phyloP scores from a whole-genome alignment of 2,329 filamentous ascomycete species.

The Volutella citrinella region DNA sequence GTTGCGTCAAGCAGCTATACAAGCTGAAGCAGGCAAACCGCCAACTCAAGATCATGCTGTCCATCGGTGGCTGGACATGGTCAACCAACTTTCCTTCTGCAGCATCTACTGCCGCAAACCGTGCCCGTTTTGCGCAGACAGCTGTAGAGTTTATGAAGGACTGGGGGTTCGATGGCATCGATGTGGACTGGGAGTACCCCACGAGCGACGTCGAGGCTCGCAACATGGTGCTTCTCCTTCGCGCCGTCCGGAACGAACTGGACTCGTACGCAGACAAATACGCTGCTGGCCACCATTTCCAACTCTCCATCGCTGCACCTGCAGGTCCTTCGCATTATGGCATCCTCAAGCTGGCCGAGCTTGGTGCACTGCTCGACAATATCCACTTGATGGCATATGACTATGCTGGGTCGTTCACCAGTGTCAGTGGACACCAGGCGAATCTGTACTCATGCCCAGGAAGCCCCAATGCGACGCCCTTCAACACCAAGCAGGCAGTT shows the following conservation, averaged over 20 bases:
- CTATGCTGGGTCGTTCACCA: slow-evolving; percentile 67
- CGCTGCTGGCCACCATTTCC: slow-evolving; percentile 44
- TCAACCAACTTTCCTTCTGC: slow-evolving; percentile 50
- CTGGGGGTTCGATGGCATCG: slow-evolving; percentile 57
- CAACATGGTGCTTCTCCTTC: slow-evolving; percentile 21
- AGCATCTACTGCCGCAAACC: slow-evolving; percentile 59
- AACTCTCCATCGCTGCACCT: slow-evolving; percentile 48
- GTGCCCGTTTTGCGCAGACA: slow-evolving; percentile 63
- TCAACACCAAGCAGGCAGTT: slow-evolving; percentile 65
- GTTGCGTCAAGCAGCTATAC: slow-evolving; percentile 74
- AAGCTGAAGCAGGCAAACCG: slow-evolving; percentile 73
- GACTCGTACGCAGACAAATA: slow-evolving; percentile 38
- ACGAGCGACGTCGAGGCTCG: slow-evolving; percentile 34
- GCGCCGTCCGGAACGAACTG: slow-evolving; percentile 35
- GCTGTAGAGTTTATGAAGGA: slow-evolving; percentile 70
- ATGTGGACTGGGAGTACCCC: slow-evolving; percentile 58
- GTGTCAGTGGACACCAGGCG: slow-evolving; percentile 61
- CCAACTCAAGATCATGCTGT: slow-evolving; percentile 74
- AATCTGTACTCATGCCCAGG: slow-evolving; percentile 59
- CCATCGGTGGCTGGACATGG: slow-evolving; percentile 81
- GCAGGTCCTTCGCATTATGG: slow-evolving; percentile 48
- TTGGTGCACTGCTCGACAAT: slow-evolving; percentile 55
- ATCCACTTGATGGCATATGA: slow-evolving; percentile 69
- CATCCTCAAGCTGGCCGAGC: slow-evolving; percentile 48
- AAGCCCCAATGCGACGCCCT: slow-evolving; percentile 60